Base-by-base conservation (phyloP, 2,329 filamentous ascomycete species). In the Colletotrichum horii region DNA sequence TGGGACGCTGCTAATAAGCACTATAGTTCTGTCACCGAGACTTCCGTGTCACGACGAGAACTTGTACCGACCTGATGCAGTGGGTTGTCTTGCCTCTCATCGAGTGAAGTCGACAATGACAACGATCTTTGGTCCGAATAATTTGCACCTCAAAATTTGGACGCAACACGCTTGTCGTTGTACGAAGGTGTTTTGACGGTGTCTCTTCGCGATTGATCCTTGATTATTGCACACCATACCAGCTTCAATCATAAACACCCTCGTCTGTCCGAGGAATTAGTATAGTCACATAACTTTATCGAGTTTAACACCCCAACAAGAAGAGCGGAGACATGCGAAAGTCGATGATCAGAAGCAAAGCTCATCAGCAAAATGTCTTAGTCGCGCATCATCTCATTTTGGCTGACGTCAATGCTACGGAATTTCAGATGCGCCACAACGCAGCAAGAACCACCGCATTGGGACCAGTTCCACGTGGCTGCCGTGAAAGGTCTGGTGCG, bases 351-450 rank as follows among this genome's bases (percentile, higher is more conserved):
- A 5, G 12, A 60, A 60, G 28, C 16, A 60, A 60, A 19, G 4
- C 56, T 32, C 16, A n/a, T 28, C 28, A 12, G 24, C 3, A 32
- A 16, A 30, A 12, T 19, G 28, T 62, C 28, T 62, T 24, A 15
- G 28, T 22, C 60, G 28, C 16, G n/a, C 8, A 28, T 4, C 22
- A 58, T 58, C 55, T 58, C 22, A 58, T 58, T 56, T 66, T 38
- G 36, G 36, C 52, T 73, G 70, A 73, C 70, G 70, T 73, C 70
- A 73, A 56, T 26, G 24, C 36, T 30, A 62, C 22, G 38, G 69
- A 43, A 73, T 38, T 8, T 15, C 19, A 22, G 19, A 32, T 34
- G 48, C 30, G 56, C 19, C 36, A 68, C 66, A 67, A 26, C n/a
- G 48, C 24, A 32, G 19, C 16, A 16, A n/a, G 52, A 32, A 19